These are phyloP conservation scores for Cutaneotrichosporon sp. DNA, from an alignment of 1,284 basidiomycete genomes.

Conservation along the genomic window DNA sequence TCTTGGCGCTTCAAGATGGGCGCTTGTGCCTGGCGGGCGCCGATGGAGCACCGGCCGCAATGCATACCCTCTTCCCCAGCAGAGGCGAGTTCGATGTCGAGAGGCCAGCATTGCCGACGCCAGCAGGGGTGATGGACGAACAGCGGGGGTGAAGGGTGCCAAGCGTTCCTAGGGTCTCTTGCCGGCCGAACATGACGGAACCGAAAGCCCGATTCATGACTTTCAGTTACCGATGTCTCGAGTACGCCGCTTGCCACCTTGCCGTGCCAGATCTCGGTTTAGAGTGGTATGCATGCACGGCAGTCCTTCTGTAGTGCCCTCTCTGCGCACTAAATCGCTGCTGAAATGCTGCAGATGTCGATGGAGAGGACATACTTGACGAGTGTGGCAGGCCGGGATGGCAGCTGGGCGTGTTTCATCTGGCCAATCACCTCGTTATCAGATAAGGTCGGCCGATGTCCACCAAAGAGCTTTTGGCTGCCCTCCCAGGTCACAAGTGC, in stretches of 20 bases:
- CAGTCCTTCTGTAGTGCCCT: too few relatives aligned
- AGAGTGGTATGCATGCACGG: not conserved
- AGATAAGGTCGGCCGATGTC: conserved; percentile 4
- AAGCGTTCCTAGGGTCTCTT: not conserved
- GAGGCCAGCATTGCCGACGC: too few relatives aligned
- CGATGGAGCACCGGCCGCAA: not conserved
- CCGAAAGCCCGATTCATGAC: not conserved
- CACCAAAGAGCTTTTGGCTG: too few relatives aligned
- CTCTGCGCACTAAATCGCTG: too few relatives aligned
- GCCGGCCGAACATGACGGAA: not conserved
- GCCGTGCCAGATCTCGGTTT: not conserved
- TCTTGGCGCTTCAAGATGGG: not conserved
- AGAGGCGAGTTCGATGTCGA: not conserved
- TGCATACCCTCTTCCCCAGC: not conserved
- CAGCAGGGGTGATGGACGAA: not conserved
- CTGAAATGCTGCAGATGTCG: not conserved
- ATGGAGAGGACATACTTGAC: too few relatives aligned
- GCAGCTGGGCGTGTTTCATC: not conserved
- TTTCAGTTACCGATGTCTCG: not conserved
- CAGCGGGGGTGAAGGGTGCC: not conserved
- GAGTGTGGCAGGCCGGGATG: too few relatives aligned
- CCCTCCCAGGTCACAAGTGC: too few relatives aligned
- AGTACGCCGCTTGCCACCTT: not conserved
- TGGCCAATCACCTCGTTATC: conserved; percentile 1
- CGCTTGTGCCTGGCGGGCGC: not conserved